These are phyloP conservation scores for Knoxia roxburghii DNA, from an alignment of 257 asterid species.

Conservation along the genomic window DNA sequence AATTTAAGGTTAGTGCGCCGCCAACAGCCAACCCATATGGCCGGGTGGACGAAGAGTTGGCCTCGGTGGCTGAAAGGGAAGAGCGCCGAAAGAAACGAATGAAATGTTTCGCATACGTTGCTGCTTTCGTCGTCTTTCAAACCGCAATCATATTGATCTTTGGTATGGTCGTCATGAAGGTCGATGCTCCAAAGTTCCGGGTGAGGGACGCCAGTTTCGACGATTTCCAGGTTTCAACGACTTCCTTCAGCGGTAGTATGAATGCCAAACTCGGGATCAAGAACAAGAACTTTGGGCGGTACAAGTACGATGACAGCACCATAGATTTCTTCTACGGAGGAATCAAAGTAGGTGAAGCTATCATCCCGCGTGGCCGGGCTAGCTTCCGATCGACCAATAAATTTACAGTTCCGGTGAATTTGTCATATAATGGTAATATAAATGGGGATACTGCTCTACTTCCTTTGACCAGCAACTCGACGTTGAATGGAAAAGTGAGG, in stretches of 20 bases:
- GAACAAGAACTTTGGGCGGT: conserved; percentile 47
- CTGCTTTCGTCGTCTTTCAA: conserved; percentile 29
- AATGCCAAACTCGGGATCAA: conserved; percentile 24
- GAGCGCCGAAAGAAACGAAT: conserved; percentile 29
- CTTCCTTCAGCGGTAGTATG: conserved; percentile 24
- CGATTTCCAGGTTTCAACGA: conserved; percentile 3
- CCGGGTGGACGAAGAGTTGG: conserved; percentile 9
- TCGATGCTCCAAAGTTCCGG: conserved; percentile 31
- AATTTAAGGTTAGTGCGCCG: background rate
- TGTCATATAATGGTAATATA: conserved; percentile 8
- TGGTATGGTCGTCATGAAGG: conserved; percentile 26
- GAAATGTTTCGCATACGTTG: conserved; percentile 27
- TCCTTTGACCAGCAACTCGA: conserved; percentile 23
- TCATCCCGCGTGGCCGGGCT: conserved; percentile 19
- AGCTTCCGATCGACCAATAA: conserved; percentile 21
- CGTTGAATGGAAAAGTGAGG: conserved; percentile 36
- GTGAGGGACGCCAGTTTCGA: conserved; percentile 21
- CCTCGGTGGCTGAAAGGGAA: conserved; percentile 8
- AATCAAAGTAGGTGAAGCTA: conserved; percentile 22
- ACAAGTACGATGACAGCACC: conserved; percentile 24
- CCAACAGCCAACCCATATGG: conserved; percentile 13
- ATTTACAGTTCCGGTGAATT: conserved; percentile 14
- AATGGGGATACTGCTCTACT: background rate
- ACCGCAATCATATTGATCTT: conserved; percentile 25
- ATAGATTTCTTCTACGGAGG: conserved; percentile 29